Percentiles rank a stretch among this genome's conserved stretches.
Evolutionary conservation across 371 early-diverging fungal genomes (phyloP).

Genomic region (Lichtheimia ramosa): DNA sequence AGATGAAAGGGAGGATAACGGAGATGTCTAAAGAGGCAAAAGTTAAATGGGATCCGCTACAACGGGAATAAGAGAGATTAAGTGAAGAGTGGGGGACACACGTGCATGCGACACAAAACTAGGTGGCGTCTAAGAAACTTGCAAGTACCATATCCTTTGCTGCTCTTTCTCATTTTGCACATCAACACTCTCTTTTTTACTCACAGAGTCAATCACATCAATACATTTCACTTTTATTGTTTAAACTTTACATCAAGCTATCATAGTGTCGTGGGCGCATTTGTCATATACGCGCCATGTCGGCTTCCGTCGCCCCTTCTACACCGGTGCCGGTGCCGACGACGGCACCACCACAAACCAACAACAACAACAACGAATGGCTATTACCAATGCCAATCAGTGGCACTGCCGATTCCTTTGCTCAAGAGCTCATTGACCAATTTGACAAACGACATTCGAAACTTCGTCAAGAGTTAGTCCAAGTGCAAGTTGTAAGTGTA

Average conservation of each 20-base stretch:
- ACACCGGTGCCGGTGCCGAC: neutral
- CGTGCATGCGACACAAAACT: constrained; percentile 17
- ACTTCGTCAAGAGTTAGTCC: constrained; percentile 31
- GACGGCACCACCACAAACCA: neutral
- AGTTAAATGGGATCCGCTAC: neutral
- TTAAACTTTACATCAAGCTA: neutral
- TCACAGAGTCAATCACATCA: too few species aligned
- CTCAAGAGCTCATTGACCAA: constrained; percentile 36
- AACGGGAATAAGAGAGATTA: neutral
- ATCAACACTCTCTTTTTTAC: neutral
- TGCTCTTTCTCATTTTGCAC: neutral
- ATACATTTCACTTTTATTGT: neutral
- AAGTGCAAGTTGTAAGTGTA: neutral
- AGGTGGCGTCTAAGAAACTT: constrained; percentile 9
- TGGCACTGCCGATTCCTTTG: constrained; percentile 27
- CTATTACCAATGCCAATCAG: constrained; percentile 12
- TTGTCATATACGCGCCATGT: constrained; percentile 5
- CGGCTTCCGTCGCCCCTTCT: constrained; percentile 13
- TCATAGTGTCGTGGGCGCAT: constrained; percentile 1
- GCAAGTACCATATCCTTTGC: neutral
- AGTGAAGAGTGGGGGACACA: constrained; percentile 5
- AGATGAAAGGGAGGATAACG: neutral
- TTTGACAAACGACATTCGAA: constrained; percentile 38
- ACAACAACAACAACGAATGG: constrained; percentile 1
- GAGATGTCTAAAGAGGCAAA: neutral